phyloP scores from a whole-genome alignment of 768 basidiomycete species.

The Infundibulicybe gibba region DNA sequence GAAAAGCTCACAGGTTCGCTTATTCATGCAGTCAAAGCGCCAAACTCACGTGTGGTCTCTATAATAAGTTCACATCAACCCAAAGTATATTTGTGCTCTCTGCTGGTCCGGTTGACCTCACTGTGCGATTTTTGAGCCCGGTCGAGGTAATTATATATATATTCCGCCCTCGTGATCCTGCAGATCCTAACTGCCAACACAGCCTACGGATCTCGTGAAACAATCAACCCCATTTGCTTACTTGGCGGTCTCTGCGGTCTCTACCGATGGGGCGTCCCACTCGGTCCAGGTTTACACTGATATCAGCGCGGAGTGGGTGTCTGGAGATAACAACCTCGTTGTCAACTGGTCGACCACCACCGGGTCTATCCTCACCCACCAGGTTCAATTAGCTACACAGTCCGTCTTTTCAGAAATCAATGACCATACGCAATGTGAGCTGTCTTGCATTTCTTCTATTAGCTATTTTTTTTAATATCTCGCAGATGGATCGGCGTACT shows the following conservation, averaged over 20 bases:
- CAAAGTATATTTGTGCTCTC: slow-evolving; percentile 61
- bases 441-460: not conserved
- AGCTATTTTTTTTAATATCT: slow-evolving; percentile 1
- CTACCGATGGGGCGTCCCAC: slow-evolving; percentile 46
- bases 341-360: slow-evolving; percentile 57
- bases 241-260: slow-evolving; percentile 43
- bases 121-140: slow-evolving; percentile 62
- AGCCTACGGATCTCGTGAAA: slow-evolving; percentile 58
- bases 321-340: slow-evolving; percentile 39
- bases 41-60: not conserved
- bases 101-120: slow-evolving; percentile 62
- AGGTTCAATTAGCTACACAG: slow-evolving; percentile 48
- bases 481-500: slow-evolving; percentile 64
- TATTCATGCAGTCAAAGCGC: not conserved
- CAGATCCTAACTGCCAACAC: slow-evolving; percentile 2
- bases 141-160: slow-evolving; percentile 62
- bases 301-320: slow-evolving; percentile 51
- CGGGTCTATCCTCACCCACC: slow-evolving; percentile 46
- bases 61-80: slow-evolving; percentile 58
- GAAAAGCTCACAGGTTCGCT: slow-evolving; percentile 46
- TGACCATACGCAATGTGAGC: slow-evolving; percentile 61
- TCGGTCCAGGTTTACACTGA: slow-evolving; percentile 56
- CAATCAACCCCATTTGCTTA: slow-evolving; percentile 64
- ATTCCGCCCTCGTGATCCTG: not conserved
- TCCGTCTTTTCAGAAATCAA: slow-evolving; percentile 44